Base-by-base conservation (phyloP, 2,329 filamentous ascomycete species). In the Colletotrichum tropicale region DNA sequence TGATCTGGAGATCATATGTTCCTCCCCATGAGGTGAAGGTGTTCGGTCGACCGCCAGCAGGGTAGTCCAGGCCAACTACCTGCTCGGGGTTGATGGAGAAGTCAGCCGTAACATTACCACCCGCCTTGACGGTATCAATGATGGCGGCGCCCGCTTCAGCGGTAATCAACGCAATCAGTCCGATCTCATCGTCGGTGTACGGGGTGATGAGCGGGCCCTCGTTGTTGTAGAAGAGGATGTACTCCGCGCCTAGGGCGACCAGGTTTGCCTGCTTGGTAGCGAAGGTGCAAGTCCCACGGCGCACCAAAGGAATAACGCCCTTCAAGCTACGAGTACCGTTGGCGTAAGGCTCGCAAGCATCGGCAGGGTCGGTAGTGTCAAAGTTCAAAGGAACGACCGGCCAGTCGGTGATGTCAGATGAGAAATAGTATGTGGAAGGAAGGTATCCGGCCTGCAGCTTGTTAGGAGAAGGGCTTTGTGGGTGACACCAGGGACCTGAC, bases 1-100 rank as follows among this genome's bases (percentile, higher is more conserved):
- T 87, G 70, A 87, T 80, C 52, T 83, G 80, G 8, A 87, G 81
- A 67, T 88, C 86, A 71, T 85, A 85, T 4, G 81, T 84, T 5
- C 84, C 85, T 7, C 86, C 87, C 86, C 87, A 88, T 10, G 83
- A 83, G 15, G 84, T 87, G 76, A 83, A 88, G 1, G 78, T 80
- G 72, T 81, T 84, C 8, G 87, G 79, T 18, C 82, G 82, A 5
- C 84, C 85, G 18, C 83, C 86, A 3, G 78, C 75, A 0, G 80
- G 60, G 48, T 80, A 78, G 13, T 78, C 75, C 30, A 82, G 56
- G 13, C 76, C 78, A 16, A 81, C 77, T 0, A 80, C 75, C 34
- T 76, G 75, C 52, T 81, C 78, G 6, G 79, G 77, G 66, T 79
- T 76, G 34, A 78, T 69, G 30, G 80, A 79, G 68, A 85, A 85